phyloP scores from a whole-genome alignment of 352 stramenopile genomes.

The Saprolegnia diclina region DNA sequence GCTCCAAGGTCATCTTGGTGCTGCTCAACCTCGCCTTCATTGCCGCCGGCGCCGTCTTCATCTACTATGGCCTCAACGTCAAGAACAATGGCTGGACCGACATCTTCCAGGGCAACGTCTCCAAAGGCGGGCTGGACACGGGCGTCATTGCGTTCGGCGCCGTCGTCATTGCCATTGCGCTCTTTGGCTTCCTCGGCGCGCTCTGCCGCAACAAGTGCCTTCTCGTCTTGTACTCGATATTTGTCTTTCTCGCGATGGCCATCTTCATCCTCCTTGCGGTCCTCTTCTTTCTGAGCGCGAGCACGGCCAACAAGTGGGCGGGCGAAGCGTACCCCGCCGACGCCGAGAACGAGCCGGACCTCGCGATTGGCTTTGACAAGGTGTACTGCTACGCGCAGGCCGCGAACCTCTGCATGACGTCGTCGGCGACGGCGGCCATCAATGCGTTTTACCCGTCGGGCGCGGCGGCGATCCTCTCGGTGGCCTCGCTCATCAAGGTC shows the following conservation, averaged over 20 bases:
- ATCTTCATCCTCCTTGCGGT: constrained; percentile 50
- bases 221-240: constrained; percentile 48
- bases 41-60: constrained; percentile 48
- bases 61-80: constrained; percentile 54
- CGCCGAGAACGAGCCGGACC: constrained; percentile 35
- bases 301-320: constrained; percentile 46
- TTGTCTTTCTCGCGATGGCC: constrained; percentile 55
- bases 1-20: constrained; percentile 40
- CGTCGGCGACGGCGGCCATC: constrained; percentile 45
- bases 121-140: constrained; percentile 40
- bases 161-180: constrained; percentile 51
- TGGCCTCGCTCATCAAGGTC: constrained; percentile 31
- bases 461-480: constrained; percentile 29
- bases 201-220: constrained; percentile 51
- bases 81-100: constrained; percentile 67
- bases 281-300: constrained; percentile 40
- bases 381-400: constrained; percentile 70
- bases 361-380: constrained; percentile 61
- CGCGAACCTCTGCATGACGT: constrained; percentile 61
- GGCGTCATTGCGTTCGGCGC: constrained; percentile 44
- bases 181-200: constrained; percentile 51
- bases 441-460: constrained; percentile 48
- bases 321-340: constrained; percentile 45
- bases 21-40: constrained; percentile 70
- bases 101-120: constrained; percentile 60